Conservation (phyloP, 2,329 filamentous ascomycete species). For the Pseudogymnoascus sp. region DNA sequence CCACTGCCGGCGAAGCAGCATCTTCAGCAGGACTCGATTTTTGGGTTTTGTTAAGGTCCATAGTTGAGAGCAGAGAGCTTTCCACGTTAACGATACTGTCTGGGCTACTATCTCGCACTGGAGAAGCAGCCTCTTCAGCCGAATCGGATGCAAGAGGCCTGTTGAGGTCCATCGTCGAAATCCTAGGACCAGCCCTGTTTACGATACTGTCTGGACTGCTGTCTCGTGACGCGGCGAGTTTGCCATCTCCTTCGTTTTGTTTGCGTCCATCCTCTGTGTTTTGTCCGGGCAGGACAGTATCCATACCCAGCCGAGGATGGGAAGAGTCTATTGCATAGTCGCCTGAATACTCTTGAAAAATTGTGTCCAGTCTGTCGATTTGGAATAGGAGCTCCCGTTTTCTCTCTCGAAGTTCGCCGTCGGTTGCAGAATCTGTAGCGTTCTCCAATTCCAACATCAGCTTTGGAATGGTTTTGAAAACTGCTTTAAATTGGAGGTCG, state of each 20-base stretch:
- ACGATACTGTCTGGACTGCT: background rate
- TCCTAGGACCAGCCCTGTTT: background rate
- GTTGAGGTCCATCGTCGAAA: background rate
- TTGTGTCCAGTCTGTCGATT: background rate
- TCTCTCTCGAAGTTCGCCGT: background rate
- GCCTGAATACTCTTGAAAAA: background rate
- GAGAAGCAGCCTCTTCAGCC: background rate
- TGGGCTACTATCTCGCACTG: background rate
- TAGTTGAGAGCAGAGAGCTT: background rate
- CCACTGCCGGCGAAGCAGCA: background rate
- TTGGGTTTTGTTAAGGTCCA: background rate
- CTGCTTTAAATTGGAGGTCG: slow-evolving; percentile 3
- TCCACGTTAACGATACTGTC: background rate
- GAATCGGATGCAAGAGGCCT: background rate
- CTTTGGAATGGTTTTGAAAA: background rate
- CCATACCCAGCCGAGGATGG: background rate
- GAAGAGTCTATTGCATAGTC: background rate
- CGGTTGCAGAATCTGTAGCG: too few relatives aligned
- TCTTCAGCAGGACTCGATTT: background rate
- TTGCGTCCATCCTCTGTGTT: background rate
- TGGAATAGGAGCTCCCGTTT: background rate
- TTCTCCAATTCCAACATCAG: background rate
- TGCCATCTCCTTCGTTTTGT: background rate
- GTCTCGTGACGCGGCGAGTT: background rate
- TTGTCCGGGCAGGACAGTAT: background rate